phyloP scores from a whole-genome alignment of 345 rosid genomes.

The Melaleuca alternifolia region DNA sequence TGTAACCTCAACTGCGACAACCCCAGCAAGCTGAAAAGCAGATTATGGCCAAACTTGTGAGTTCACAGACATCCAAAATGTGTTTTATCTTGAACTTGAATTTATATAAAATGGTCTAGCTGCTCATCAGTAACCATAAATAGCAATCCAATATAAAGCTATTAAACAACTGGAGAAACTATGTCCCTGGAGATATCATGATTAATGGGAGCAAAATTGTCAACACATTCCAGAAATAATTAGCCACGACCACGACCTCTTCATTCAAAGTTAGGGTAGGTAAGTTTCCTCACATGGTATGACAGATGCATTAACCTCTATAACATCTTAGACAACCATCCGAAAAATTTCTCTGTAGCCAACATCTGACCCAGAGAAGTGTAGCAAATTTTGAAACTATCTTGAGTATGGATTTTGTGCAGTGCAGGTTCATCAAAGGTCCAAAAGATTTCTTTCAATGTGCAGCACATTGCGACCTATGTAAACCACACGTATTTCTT shows the following conservation, averaged over 20 bases:
- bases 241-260: neutral
- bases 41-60: neutral
- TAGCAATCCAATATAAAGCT: neutral
- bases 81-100: neutral
- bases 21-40: slow-evolving; percentile 64
- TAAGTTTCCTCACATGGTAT: neutral
- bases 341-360: neutral
- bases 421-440: neutral
- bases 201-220: neutral
- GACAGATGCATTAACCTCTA: neutral
- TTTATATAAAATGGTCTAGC: neutral
- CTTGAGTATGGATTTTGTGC: neutral
- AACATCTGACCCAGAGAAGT: neutral
- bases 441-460: neutral
- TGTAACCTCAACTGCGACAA: slow-evolving; percentile 73
- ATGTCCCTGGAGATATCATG: neutral
- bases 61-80: neutral
- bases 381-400: neutral
- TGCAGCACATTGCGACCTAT: neutral
- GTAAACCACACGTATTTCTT: neutral
- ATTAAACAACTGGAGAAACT: neutral
- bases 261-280: neutral
- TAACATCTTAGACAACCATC: neutral
- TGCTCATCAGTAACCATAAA: neutral
- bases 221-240: neutral